Evolutionary conservation across 257 asterid species (phyloP), one percentile per base, ranked within the genome.

Genomic region (Primulina tabacum): DNA sequence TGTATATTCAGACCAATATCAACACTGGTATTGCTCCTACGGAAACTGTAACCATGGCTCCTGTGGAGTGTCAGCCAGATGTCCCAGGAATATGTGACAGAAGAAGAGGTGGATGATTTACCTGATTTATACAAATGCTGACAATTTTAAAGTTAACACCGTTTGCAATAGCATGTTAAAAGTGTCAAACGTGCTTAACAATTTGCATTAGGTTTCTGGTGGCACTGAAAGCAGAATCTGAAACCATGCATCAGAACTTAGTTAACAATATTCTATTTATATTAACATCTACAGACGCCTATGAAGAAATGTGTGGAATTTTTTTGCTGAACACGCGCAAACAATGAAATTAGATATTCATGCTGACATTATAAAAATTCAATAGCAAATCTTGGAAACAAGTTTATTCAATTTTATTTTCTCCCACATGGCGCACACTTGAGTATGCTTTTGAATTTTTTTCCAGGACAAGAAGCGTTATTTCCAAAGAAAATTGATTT

Each of bases 401-500:
- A 43, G 17, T 43, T 34, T 62, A 26, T 18, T 47, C 65, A 1
- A 50, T 60, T 74, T 66, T 71, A 43, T 35, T 40, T 18, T 2
- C 30, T 53, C 65, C 29, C 59, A 47, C 69, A 57, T 20, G 57
- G 53, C 43, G 8, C 60, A 8, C 55, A 38, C 35, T 16, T 66
- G 33, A 76, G 32, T 5, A 58, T 55, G 68, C 30, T 67, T 60
- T 65, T 43, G 33, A 70, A 69, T 21, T 70, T 10, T 35, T 60
- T 67, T 62, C 52, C 88, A 94, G 99, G 91, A 68, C 80, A 80
- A 78, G 37, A 21, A 21, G 73, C 78, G 59, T 75, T 88, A 53
- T 84, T 85, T 76, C 85, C 84, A 71, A 86, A 77, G 89, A 90
- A 80, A 84, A 43, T 3, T 11, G 86, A 83, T 71, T 94, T 73